A percentile compares a stretch with the other conserved stretches of the same genome.
phyloP scores from a whole-genome alignment of 2,329 filamentous ascomycete species.

The Diaporthe humulicola region DNA sequence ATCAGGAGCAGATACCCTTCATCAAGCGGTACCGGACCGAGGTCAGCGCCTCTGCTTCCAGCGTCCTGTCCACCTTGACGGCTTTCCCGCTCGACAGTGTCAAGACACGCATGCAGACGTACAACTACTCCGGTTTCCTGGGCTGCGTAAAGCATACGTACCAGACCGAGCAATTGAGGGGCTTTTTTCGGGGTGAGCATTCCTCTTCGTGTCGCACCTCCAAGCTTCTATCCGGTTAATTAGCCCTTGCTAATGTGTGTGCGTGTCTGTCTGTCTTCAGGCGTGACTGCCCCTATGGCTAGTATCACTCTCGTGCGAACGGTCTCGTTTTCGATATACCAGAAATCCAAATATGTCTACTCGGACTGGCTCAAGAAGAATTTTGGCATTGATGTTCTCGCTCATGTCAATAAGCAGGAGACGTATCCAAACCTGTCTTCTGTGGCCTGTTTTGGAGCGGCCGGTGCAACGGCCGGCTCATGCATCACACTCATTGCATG shows the following conservation, averaged over 20 bases:
- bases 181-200: constrained; percentile 83
- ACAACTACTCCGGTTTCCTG: constrained; percentile 80
- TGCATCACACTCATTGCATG: constrained; percentile 86
- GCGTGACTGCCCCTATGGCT: constrained; percentile 83
- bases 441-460: constrained; percentile 80
- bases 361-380: constrained; percentile 78
- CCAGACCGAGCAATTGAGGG: constrained; percentile 76
- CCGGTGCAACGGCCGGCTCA: constrained; percentile 84
- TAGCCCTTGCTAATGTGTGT: neutral
- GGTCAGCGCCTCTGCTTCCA: constrained; percentile 82
- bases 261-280: constrained; percentile 57
- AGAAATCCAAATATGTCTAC: constrained; percentile 79
- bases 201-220: constrained; percentile 30
- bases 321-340: constrained; percentile 70
- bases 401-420: constrained; percentile 77
- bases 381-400: constrained; percentile 77
- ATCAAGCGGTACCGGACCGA: constrained; percentile 85
- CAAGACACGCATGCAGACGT: constrained; percentile 91
- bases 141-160: constrained; percentile 85
- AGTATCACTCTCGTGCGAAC: constrained; percentile 56
- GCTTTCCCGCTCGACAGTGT: constrained; percentile 92
- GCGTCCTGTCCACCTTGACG: constrained; percentile 81
- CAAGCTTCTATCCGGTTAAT: neutral
- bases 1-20: constrained; percentile 59
- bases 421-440: constrained; percentile 81